phyloP scores from a whole-genome alignment of 768 basidiomycete genomes.

The Boletus coccyginus region DNA sequence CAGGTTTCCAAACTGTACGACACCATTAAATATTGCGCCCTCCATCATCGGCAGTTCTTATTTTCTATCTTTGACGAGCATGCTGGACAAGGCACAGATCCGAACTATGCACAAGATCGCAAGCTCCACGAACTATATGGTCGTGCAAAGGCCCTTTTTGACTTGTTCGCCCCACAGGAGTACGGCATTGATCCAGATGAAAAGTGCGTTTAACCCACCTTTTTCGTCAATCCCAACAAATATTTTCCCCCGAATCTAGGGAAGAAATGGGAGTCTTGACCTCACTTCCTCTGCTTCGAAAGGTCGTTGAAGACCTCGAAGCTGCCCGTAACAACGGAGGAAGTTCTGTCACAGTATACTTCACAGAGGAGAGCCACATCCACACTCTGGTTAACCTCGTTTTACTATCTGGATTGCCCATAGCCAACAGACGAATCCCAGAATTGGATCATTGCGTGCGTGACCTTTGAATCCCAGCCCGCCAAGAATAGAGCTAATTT shows the following conservation, averaged over 20 bases:
- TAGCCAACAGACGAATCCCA: constrained; percentile 91
- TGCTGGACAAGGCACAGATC: constrained; percentile 46
- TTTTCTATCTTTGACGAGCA: constrained; percentile 88
- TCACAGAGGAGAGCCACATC: constrained; percentile 96
- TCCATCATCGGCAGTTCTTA: constrained; percentile 86
- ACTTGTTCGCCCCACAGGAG: constrained; percentile 96
- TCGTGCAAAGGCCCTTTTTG: constrained; percentile 94
- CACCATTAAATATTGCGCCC: constrained; percentile 92
- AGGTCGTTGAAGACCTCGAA: constrained; percentile 92
- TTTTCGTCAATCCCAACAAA: background rate
- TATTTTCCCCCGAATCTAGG: background rate
- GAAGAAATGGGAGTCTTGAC: constrained; percentile 97
- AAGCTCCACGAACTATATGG: constrained; percentile 93
- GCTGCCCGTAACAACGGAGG: constrained; percentile 80
- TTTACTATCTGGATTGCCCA: constrained; percentile 87
- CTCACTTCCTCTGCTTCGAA: constrained; percentile 86
- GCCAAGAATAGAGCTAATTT: constrained; percentile 4
- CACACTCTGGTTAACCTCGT: constrained; percentile 94
- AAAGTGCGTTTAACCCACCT: constrained; percentile 53
- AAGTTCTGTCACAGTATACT: constrained; percentile 85
- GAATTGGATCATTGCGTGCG: constrained; percentile 93
- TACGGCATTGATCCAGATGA: constrained; percentile 96
- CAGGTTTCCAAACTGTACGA: constrained; percentile 96
- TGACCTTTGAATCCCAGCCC: constrained; percentile 6
- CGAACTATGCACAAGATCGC: constrained; percentile 63